Percentiles rank a stretch among this genome's conserved stretches.
phyloP scores from a whole-genome alignment of 495 filamentous ascomycete species.

The Hypomontagnella monticulosa region DNA sequence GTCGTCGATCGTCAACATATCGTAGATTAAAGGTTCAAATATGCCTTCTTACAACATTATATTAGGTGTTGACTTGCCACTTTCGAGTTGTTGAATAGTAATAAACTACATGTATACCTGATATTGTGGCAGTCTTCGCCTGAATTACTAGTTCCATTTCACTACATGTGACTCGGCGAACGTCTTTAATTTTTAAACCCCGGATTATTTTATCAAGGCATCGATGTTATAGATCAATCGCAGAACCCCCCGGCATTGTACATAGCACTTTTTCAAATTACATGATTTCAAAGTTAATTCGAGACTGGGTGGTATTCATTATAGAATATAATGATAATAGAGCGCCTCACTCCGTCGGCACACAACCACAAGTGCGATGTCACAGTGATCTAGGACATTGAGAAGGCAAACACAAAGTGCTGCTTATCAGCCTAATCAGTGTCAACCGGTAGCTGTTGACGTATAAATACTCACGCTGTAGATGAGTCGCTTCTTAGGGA shows the following conservation, averaged over 20 bases:
- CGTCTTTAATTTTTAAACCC: not conserved
- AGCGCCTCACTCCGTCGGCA: not conserved
- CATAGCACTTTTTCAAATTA: too few relatives aligned
- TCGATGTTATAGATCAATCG: too few relatives aligned
- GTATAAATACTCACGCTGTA: too few relatives aligned
- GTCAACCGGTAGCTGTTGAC: not conserved
- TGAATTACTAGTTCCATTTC: not conserved
- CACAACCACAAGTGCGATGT: conserved; percentile 6
- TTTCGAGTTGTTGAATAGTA: too few relatives aligned
- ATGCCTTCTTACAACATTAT: not conserved
- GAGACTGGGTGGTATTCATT: too few relatives aligned
- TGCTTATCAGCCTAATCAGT: not conserved
- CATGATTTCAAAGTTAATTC: too few relatives aligned
- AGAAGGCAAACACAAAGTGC: conserved; percentile 1
- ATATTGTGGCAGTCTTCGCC: too few relatives aligned
- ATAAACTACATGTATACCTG: too few relatives aligned
- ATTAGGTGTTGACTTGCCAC: too few relatives aligned
- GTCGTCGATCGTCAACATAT: conserved; percentile 46
- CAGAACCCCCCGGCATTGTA: too few relatives aligned
- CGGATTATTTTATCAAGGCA: too few relatives aligned
- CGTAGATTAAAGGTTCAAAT: not conserved
- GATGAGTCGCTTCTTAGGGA: not conserved
- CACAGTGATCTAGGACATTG: not conserved
- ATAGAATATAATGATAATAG: too few relatives aligned
- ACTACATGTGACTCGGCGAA: not conserved